phyloP scores from a whole-genome alignment of 495 filamentous ascomycete species.

The Mytilinidion resinicola region DNA sequence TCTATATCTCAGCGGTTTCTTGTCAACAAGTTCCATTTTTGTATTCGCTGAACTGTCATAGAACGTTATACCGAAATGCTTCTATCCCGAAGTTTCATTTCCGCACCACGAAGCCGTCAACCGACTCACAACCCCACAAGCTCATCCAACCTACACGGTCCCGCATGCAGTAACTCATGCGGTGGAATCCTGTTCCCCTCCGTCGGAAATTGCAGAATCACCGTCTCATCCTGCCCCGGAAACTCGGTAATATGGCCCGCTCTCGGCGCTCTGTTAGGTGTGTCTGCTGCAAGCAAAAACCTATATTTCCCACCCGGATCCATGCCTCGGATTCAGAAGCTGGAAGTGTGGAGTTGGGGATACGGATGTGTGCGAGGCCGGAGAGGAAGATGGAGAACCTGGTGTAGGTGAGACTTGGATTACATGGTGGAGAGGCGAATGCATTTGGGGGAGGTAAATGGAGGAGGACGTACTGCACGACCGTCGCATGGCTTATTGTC shows the following conservation, averaged over 20 bases:
- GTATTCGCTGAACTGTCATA: too few species aligned
- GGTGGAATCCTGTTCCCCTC: neutral
- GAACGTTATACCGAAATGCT: too few species aligned
- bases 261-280: neutral
- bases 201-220: neutral
- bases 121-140: neutral
- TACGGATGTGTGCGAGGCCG: slow-evolving; percentile 5
- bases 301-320: slow-evolving; percentile 9
- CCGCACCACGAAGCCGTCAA: too few species aligned
- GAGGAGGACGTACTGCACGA: slow-evolving; percentile 1
- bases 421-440: neutral
- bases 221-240: neutral
- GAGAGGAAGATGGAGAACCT: slow-evolving; percentile 5
- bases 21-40: too few species aligned
- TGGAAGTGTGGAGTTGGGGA: slow-evolving; percentile 2
- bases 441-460: neutral
- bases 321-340: neutral
- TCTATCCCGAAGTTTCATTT: too few species aligned
- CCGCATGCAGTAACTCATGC: slow-evolving; percentile 1
- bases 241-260: slow-evolving; percentile 6
- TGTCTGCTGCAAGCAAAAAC: slow-evolving; percentile 9
- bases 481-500: slow-evolving; percentile 2
- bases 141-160: slow-evolving; percentile 1
- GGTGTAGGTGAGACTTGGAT: neutral
- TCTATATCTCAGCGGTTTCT: too few species aligned